Base-by-base conservation (phyloP, 2,329 filamentous ascomycete species). In the Gnomoniopsis sp. region DNA sequence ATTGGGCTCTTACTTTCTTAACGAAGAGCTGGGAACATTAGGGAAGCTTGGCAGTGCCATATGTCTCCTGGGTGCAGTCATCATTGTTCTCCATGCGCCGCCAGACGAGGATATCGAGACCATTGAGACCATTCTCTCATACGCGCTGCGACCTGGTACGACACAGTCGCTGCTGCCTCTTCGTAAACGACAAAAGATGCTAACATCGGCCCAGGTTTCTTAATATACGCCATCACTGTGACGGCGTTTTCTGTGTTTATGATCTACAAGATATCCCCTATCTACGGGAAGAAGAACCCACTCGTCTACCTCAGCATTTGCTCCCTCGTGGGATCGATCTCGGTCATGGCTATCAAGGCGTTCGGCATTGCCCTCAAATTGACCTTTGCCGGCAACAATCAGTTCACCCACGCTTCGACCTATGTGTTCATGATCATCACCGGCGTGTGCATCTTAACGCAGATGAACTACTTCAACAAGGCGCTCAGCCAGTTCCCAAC, bases 381-480 rank as follows among this genome's bases (percentile, higher is more conserved):
- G 69, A 98, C 93, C 0, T 85, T 99, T 65, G 87, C 83, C 50
- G 95, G 93, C 55, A 89, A 96, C 75, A 99, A 99, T 75, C 95
- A 99, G 74, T 97, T 99, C 74, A 86, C 85, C 6, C 91, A 96
- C 67, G 91, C 96, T 2, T 96, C 92, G 52, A 99, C 96, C 60
- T 99, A 99, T 68, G 93, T 97, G 63, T 99, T 99, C 73, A 88
- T 93, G 75, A 97, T 99, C 65, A 85, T 98, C 64, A 95, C 93
- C 0, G 81, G 83, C 3, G 91, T 97, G 64, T 99, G 95, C 79
- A 98, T 99, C 70, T 74, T 99, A 65, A 97, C 93, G 10, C 95
- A 99, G 80, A 98, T 99, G 95, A 99, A 99, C 75, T 99, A 99
- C 75, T 96, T 99, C 77, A 99, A 99, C 81, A 99, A 99, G 76